Evolutionary conservation across 2,329 filamentous ascomycete species (phyloP), one percentile per base, ranked within the genome.

Genomic region (Pyricularia sp.): DNA sequence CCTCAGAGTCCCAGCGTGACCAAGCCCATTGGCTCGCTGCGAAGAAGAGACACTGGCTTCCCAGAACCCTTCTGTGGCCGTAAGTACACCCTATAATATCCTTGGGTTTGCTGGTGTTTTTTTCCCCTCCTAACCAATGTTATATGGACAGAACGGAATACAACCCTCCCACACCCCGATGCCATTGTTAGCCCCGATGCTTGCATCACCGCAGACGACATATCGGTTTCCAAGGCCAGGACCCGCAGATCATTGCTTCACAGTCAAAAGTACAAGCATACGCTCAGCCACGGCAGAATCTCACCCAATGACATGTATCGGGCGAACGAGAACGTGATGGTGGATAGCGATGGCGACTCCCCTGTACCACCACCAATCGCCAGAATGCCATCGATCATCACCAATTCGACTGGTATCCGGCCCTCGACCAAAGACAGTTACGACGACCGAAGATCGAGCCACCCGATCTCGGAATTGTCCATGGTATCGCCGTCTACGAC

Each of bases 141-240:
- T 12, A 6, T 26, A 26, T 64, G 59, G 12, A 26, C 23, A 84
- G 83, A 76, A 64, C 81, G 83, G 71, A 90, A 88, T 73, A 90
- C 88, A 17, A 88, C 86, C 2, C 79, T 86, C 20, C 85, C 85
- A 25, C 87, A 90, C 70, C 88, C 88, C 26, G 86, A 88, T 23
- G 88, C 88, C 69, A 82, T 88, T 72, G 80, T 85, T 7, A 84
- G 82, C 17, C 82, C 83, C 66, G 81, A 86, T 70, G 87, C 86
- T 64, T 83, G 79, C 73, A 86, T 90, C 70, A 82, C 82, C 58
- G 81, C 84, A 68, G 82, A 84, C 68, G 85, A 88, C 71, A 77
- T 86, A 64, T 79, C 82, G 68, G 77, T 82, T 1, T 76, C 77
- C 28, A 79, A 78, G 66, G 78, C 80, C 36, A 80, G 83, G 64